phyloP scores from a whole-genome alignment of 495 filamentous ascomycete species.

The Daldinia decipiens region DNA sequence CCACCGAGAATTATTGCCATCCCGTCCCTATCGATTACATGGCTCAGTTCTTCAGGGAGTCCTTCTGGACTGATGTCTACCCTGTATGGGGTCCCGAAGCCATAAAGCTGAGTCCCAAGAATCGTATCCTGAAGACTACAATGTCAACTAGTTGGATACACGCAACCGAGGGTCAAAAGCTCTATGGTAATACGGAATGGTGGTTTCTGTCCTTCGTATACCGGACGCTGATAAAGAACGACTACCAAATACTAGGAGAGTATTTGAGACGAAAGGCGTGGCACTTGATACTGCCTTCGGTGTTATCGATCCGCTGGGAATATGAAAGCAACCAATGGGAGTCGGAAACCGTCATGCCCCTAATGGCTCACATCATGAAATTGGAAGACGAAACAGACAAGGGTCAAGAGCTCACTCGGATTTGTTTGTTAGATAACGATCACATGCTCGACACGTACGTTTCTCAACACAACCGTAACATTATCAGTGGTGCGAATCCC shows the following conservation, averaged over 20 bases:
- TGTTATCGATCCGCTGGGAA: background rate
- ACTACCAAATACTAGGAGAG: background rate
- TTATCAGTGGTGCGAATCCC: background rate
- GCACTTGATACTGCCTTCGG: background rate
- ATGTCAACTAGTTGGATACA: background rate
- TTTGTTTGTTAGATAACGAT: background rate
- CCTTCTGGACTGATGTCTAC: constrained; percentile 42
- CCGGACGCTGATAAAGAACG: background rate
- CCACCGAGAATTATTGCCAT: constrained; percentile 6
- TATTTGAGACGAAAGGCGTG: background rate
- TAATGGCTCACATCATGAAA: background rate
- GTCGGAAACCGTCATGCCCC: background rate
- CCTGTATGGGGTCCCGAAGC: constrained; percentile 20
- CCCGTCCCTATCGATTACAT: constrained; percentile 35
- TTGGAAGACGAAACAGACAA: background rate
- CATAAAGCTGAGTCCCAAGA: constrained; percentile 22
- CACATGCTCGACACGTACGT: background rate
- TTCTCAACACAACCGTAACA: background rate
- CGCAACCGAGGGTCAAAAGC: background rate
- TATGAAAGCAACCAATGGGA: background rate
- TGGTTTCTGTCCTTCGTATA: background rate
- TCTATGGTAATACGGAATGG: background rate
- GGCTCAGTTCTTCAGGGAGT: constrained; percentile 40
- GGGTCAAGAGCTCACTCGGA: background rate
- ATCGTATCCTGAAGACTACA: constrained; percentile 7